Evolutionary conservation across 176 grass and related monocot species (phyloP), one percentile per base, ranked within the genome.

Genomic region (Phoenix dactylifera): DNA sequence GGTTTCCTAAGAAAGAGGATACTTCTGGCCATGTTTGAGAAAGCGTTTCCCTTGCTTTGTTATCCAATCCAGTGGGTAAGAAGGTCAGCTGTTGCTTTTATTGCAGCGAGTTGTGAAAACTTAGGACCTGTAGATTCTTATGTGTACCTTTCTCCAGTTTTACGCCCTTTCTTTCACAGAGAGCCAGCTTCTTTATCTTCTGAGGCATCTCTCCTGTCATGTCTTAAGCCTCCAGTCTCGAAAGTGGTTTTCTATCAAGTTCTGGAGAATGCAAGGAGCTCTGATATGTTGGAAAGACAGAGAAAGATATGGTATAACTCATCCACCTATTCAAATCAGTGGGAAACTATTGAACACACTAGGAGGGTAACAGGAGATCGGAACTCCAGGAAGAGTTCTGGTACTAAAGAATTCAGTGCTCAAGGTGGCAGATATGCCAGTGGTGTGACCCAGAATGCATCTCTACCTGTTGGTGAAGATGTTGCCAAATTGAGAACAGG

Each of bases 31-130:
- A 64, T 97, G 62, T 85, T 85, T 70, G 87, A 83, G 61, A 97
- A 88, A 76, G 70, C 74, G 23, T 80, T 82, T 50, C 87, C 87
- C 62, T 58, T 91, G 53, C 72, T 97, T 25, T 87, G 93, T 63
- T 79, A 91, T 78, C 93, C 93, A 30, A 88, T 88, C 56, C 82
- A 85, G 49, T 97, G 93, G 93, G 93, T 97, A 64, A 88, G 85
- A 80, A 78, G 32, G 49, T 91, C 81, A 32, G 93, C 76, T 77
- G 84, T 97, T 66, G 73, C 72, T 59, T 82, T 97, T 73, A 64
- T 97, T 60, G 83, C 87, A 57, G 75, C 84, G 26, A 84, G 87
- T 64, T 91, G 87, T 22, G 73, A 88, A 70, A 88, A 73, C 76
- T 80, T 97, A 72, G 93, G 93, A 35, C 70, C 87, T 59, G 79